Percentiles rank a stretch among this genome's conserved stretches.
Conservation (phyloP, 768 basidiomycete species). For the Termitomyces sp. region DNA sequence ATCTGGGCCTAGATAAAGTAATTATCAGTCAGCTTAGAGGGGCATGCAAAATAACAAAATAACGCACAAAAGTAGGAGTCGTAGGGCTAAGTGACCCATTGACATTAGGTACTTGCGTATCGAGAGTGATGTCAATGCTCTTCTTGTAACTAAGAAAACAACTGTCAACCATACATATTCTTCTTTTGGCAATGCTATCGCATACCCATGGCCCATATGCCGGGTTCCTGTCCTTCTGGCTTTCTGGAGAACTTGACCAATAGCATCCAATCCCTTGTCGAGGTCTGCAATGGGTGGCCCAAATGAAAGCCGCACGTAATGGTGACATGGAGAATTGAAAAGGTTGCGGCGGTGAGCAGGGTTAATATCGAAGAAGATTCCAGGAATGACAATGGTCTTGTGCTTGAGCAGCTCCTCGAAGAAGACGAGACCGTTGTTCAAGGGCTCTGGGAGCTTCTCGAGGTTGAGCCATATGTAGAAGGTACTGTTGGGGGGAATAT, state of each 20-base stretch:
- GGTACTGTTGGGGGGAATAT: slow-evolving; percentile 73
- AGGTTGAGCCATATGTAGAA: slow-evolving; percentile 97
- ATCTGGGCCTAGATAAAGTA: neutral
- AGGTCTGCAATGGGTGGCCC: slow-evolving; percentile 79
- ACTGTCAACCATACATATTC: neutral
- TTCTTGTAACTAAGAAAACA: slow-evolving; percentile 28
- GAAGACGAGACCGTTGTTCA: slow-evolving; percentile 92
- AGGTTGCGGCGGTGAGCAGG: slow-evolving; percentile 83
- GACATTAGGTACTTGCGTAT: slow-evolving; percentile 17
- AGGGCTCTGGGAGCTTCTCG: slow-evolving; percentile 69
- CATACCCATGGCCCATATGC: slow-evolving; percentile 65
- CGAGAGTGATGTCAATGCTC: slow-evolving; percentile 18
- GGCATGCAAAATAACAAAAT: neutral
- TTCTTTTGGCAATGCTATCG: neutral
- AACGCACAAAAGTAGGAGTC: slow-evolving; percentile 12
- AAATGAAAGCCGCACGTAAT: slow-evolving; percentile 85
- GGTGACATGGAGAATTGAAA: slow-evolving; percentile 87
- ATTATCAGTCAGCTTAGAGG: neutral
- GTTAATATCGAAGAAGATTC: slow-evolving; percentile 86
- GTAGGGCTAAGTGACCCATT: slow-evolving; percentile 16
- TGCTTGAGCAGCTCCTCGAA: slow-evolving; percentile 93
- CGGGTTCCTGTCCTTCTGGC: slow-evolving; percentile 59
- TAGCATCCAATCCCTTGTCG: slow-evolving; percentile 85
- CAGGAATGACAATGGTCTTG: slow-evolving; percentile 87
- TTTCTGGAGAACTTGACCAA: slow-evolving; percentile 71